Conservation (phyloP, 306 rosid species). For the Sophora flavescens region DNA sequence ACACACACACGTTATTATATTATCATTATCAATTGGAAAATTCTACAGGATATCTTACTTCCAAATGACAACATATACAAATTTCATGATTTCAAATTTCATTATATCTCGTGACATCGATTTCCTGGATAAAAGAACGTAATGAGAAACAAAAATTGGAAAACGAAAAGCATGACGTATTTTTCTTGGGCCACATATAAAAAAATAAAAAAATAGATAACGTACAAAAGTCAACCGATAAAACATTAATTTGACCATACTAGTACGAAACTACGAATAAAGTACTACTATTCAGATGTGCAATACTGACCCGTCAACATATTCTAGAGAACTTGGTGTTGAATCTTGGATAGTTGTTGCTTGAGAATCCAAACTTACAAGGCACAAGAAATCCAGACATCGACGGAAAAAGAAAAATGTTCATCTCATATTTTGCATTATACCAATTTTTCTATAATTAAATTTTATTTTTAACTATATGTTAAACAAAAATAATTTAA, state of each 20-base stretch:
- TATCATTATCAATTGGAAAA: no score
- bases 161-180: not conserved
- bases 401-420: not conserved
- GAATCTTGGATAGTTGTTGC: conserved; percentile 4
- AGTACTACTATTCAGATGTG: not conserved
- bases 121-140: no score
- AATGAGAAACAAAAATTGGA: not conserved
- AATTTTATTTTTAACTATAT: no score
- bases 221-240: not conserved
- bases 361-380: conserved; percentile 28
- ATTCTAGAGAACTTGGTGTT: conserved; percentile 41
- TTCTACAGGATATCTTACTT: no score
- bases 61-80: no score
- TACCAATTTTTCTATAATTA: no score
- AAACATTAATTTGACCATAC: not conserved
- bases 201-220: not conserved
- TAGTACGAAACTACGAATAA: no score
- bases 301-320: not conserved
- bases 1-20: no score
- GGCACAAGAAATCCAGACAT: conserved; percentile 10
- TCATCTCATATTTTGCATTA: no score
- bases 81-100: no score
- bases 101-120: not conserved
- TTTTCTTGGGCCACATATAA: not conserved
- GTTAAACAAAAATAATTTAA: no score